Base-by-base conservation (phyloP, 75 land plant genomes). In the Selaginella moellendorffii region DNA sequence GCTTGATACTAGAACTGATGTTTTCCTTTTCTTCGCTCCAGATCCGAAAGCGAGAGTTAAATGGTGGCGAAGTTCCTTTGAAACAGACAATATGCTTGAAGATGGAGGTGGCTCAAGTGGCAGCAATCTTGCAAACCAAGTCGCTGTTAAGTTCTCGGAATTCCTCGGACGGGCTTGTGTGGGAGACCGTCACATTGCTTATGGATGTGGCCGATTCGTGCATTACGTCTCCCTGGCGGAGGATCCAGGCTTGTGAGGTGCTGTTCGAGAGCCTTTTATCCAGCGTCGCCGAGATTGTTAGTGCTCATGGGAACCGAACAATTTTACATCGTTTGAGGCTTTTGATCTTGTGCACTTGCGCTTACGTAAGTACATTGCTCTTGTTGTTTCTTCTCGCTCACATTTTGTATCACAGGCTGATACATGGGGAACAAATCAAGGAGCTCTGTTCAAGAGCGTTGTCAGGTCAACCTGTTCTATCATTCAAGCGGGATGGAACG, bases 121-220 rank as follows among this genome's bases (percentile, higher is more conserved):
- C 82, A 28, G 72, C 81, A 0, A 30, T 29, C 23, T 71, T 88
- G 28, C 67, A 67, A 30, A 80, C 77, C 12, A 83, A 80, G 54
- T 65, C 77, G 36, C 65, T 93, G 29, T 53, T 75, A 10, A 70
- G 67, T 17, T 67, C 83, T 62, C 52, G 54, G 30, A 29, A 28
- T 9, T 42, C 69, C 14, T 26, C 77, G 27, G 85, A 88, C 63
- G 69, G 71, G 23, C 42, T 78, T 31, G 67, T 82, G 31, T 76
- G 77, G 54, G 79, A 81, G 63, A 79, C 83, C 27, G 68, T 88
- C 63, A 78, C 84, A 2, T 58, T 85, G 60, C 63, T 93, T 28
- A 52, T 88, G 54, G 98, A 85, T 77, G 81, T 81, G 30, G 80
- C 98, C 8, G 89, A 85, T 69, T 81, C 90, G 22, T 85, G 96